Percentiles rank a stretch among this genome's conserved stretches.
phyloP scores from a whole-genome alignment of 345 rosid species.

The Acer negundo region DNA sequence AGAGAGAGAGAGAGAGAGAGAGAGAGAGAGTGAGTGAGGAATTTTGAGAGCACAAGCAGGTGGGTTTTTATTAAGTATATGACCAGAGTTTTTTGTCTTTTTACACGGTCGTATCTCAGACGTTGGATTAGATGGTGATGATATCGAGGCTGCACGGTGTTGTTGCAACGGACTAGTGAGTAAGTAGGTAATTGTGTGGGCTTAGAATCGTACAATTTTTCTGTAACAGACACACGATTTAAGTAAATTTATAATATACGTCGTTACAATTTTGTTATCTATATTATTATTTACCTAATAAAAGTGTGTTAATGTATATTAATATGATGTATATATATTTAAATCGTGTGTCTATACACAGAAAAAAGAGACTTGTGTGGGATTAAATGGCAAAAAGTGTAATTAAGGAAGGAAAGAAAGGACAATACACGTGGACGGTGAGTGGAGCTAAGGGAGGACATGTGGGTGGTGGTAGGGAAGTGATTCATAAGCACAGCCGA shows the following conservation, averaged over 20 bases:
- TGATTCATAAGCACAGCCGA: slow-evolving; percentile 28
- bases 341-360: no score
- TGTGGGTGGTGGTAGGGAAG: slow-evolving; percentile 24
- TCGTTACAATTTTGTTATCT: no score
- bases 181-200: no score
- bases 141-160: neutral
- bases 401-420: neutral
- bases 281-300: no score
- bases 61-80: slow-evolving; percentile 15
- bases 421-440: slow-evolving; percentile 34
- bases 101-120: slow-evolving; percentile 4
- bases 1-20: neutral
- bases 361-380: no score
- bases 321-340: no score
- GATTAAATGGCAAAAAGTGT: slow-evolving; percentile 12
- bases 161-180: neutral
- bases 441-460: slow-evolving; percentile 26
- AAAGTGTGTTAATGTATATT: no score
- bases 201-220: no score
- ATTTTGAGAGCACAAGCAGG: neutral
- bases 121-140: slow-evolving; percentile 24
- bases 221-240: no score
- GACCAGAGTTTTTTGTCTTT: slow-evolving; percentile 12
- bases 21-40: neutral
- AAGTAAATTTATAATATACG: no score